Base-by-base conservation (phyloP, 2,329 filamentous ascomycete genomes). In the Verticillium albo-atrum region DNA sequence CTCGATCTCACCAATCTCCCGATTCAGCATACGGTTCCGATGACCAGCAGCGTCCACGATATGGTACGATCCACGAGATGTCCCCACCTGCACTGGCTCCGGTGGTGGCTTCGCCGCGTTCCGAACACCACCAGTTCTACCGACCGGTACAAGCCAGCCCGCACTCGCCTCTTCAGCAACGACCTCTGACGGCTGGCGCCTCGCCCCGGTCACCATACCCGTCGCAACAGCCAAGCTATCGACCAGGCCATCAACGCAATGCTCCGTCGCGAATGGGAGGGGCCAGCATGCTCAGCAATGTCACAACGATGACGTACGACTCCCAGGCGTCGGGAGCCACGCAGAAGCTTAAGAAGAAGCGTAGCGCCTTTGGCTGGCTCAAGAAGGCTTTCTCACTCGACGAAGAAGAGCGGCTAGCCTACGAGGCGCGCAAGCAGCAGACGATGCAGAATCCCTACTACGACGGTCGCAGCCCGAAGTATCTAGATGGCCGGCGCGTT, bases 381-480 rank as follows among this genome's bases (percentile, higher is more conserved):
- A 88, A 88, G 71, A 88, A 89, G 73, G 85, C 85, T 1, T 89
- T 89, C 57, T 83, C 82, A 34, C 72, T 89, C 27, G 85, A 87
- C 61, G 86, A 89, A 25, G 84, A 88, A 54, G 86, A 89, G 70
- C 80, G 79, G 57, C 77, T 79, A 9, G 79, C 80, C 10, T 89
- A 86, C 63, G 84, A 88, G 68, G 79, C 81, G 53, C 79, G 81
- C 60, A 82, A 77, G 67, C 75, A 76, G 7, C 76, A 78, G 65
- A 74, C 79, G 60, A 60, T 68, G 14, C 71, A 69, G 0, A 79
- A 81, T 59, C 72, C 73, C 2, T 86, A 85, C 62, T 82, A 82
- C 58, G 78, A 84, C 23, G 68, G 68, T 4, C 74, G 75, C 57
- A 82, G 78, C 58, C 81, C 81, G 6, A 79, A 79, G 61, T 87